phyloP scores from a whole-genome alignment of 2,329 filamentous ascomycete genomes.

The Aspergillus felis region DNA sequence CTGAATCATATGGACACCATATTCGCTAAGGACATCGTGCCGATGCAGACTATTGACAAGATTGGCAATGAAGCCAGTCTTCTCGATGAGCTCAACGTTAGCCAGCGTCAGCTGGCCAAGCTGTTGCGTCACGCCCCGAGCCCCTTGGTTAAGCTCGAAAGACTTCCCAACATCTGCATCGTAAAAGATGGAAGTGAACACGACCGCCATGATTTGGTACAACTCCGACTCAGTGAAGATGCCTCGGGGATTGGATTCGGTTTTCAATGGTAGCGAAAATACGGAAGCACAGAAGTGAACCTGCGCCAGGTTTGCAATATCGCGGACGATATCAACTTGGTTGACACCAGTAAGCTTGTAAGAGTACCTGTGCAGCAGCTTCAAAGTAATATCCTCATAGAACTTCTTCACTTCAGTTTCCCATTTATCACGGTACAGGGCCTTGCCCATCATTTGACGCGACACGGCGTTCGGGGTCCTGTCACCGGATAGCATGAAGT shows the following conservation, averaged over 20 bases:
- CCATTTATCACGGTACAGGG: slow-evolving; percentile 46
- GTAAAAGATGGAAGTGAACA: slow-evolving; percentile 54
- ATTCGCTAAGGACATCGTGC: slow-evolving; percentile 45
- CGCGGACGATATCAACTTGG: slow-evolving; percentile 48
- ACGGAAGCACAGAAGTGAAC: slow-evolving; percentile 53
- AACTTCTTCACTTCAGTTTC: slow-evolving; percentile 44
- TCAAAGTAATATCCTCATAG: slow-evolving; percentile 46
- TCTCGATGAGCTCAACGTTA: slow-evolving; percentile 46
- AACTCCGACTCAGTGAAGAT: slow-evolving; percentile 53
- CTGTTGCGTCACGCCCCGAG: slow-evolving; percentile 44
- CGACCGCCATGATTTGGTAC: slow-evolving; percentile 50
- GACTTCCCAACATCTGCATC: slow-evolving; percentile 51
- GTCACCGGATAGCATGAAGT: slow-evolving; percentile 49
- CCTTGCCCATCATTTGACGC: slow-evolving; percentile 40
- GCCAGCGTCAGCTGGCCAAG: slow-evolving; percentile 49
- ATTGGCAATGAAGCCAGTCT: slow-evolving; percentile 38
- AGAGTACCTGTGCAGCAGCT: slow-evolving; percentile 42
- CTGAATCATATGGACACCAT: slow-evolving; percentile 55
- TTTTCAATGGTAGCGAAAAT: slow-evolving; percentile 55
- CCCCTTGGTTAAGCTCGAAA: slow-evolving; percentile 50
- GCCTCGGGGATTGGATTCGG: slow-evolving; percentile 46
- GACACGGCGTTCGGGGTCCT: slow-evolving; percentile 39
- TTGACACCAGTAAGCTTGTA: slow-evolving; percentile 44
- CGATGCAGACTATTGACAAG: slow-evolving; percentile 40
- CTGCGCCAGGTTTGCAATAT: slow-evolving; percentile 51